phyloP scores from a whole-genome alignment of 352 stramenopile genomes.

The Phytophthora syringae region DNA sequence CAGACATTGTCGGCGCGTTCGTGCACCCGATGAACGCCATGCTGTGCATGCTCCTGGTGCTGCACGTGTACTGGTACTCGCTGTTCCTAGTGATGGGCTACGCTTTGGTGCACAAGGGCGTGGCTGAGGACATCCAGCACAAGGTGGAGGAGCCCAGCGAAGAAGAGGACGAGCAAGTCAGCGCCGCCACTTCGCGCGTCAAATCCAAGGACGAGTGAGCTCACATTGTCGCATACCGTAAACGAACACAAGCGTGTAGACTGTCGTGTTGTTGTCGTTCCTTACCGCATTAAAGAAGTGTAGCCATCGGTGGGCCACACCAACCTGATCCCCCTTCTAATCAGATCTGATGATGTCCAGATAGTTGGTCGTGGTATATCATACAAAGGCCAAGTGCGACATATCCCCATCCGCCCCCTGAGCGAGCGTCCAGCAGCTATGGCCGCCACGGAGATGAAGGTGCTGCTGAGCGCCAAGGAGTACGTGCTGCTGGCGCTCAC shows the following conservation, averaged over 20 bases:
- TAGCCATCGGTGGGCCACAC: constrained; percentile 14
- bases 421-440: constrained; percentile 31
- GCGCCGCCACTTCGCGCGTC: neutral
- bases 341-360: constrained; percentile 16
- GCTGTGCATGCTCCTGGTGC: constrained; percentile 48
- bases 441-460: constrained; percentile 44
- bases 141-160: constrained; percentile 32
- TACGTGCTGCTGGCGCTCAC: constrained; percentile 41
- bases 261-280: constrained; percentile 1
- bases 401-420: constrained; percentile 27
- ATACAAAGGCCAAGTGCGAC: constrained; percentile 10
- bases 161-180: constrained; percentile 20
- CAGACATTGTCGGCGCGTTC: constrained; percentile 32
- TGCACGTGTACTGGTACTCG: constrained; percentile 59
- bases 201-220: constrained; percentile 42
- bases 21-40: constrained; percentile 42
- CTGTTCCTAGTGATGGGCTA: constrained; percentile 61
- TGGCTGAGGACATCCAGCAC: constrained; percentile 53
- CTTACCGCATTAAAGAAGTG: no score
- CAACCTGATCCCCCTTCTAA: neutral
- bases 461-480: constrained; percentile 42
- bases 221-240: constrained; percentile 10
- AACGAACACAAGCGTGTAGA: constrained; percentile 17
- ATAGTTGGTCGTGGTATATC: constrained; percentile 1
- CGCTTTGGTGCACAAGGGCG: constrained; percentile 44